Evolutionary conservation across 345 rosid species (phyloP).

Genomic region (Aurinia saxatilis): DNA sequence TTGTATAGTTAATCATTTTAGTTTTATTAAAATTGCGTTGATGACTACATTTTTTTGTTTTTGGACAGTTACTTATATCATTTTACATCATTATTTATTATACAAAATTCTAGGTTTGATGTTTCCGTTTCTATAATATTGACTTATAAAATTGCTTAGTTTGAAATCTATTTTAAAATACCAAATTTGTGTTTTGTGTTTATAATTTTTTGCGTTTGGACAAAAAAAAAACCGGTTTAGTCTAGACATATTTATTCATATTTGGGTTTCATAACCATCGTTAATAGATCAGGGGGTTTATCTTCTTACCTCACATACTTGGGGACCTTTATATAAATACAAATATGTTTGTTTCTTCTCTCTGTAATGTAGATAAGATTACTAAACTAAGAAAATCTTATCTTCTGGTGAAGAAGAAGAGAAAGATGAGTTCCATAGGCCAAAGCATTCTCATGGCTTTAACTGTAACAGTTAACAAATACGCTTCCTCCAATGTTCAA

Average conservation of each 20-base stretch:
- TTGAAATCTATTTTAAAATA: too few relatives aligned
- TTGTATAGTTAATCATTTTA: too few relatives aligned
- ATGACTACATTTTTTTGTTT: too few relatives aligned
- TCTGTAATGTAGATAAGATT: constrained; percentile 15
- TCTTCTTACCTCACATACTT: not conserved
- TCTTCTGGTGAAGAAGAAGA: constrained; percentile 20
- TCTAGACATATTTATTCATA: not conserved
- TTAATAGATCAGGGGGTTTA: not conserved
- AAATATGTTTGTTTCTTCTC: constrained; percentile 6
- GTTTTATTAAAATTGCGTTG: too few relatives aligned
- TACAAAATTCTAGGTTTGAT: too few relatives aligned
- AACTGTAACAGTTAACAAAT: constrained; percentile 86
- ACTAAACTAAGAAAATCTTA: not conserved
- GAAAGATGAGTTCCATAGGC: constrained; percentile 36
- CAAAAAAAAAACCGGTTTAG: too few relatives aligned
- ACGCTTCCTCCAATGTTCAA: constrained; percentile 66
- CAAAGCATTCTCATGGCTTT: constrained; percentile 88
- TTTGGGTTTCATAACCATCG: not conserved
- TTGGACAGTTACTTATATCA: too few relatives aligned
- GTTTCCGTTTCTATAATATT: too few relatives aligned
- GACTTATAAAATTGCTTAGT: too few relatives aligned
- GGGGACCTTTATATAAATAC: not conserved
- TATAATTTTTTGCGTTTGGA: too few relatives aligned
- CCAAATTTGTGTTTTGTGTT: too few relatives aligned
- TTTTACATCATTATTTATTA: too few relatives aligned